Evolutionary conservation across 2,329 filamentous ascomycete genomes (phyloP).

Genomic region (Pseudomassariella vexata): DNA sequence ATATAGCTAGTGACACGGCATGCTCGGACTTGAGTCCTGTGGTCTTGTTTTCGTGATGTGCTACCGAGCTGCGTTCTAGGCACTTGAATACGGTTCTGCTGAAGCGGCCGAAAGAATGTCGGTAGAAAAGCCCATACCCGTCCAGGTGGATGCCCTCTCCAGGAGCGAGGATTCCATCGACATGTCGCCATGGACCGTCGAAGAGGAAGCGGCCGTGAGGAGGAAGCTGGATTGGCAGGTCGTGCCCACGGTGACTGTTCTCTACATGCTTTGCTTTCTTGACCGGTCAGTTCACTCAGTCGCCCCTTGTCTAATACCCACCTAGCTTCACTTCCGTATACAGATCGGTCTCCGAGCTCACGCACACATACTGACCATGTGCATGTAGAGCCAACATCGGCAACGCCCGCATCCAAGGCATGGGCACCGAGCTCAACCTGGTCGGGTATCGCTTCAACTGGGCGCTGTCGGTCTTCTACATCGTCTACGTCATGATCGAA

Average conservation of each 20-base stretch:
- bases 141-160: constrained; percentile 15
- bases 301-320: not conserved
- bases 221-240: constrained; percentile 47
- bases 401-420: constrained; percentile 51
- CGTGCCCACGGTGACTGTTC: constrained; percentile 44
- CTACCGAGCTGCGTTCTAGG: too few species aligned
- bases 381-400: constrained; percentile 36
- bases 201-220: constrained; percentile 42
- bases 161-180: constrained; percentile 21
- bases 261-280: constrained; percentile 49
- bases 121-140: constrained; percentile 15
- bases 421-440: constrained; percentile 43
- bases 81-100: too few species aligned
- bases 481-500: constrained; percentile 49
- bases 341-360: not conserved
- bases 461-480: constrained; percentile 53
- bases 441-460: constrained; percentile 48
- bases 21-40: too few species aligned
- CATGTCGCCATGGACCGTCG: constrained; percentile 38
- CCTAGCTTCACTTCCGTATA: not conserved
- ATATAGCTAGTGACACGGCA: too few species aligned
- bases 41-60: too few species aligned
- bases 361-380: constrained; percentile 11
- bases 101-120: constrained; percentile 5
- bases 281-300: constrained; percentile 21